These are phyloP conservation scores for Ogataea zsoltii DNA, from an alignment of 805 yeast genomes.

Conservation along the genomic window DNA sequence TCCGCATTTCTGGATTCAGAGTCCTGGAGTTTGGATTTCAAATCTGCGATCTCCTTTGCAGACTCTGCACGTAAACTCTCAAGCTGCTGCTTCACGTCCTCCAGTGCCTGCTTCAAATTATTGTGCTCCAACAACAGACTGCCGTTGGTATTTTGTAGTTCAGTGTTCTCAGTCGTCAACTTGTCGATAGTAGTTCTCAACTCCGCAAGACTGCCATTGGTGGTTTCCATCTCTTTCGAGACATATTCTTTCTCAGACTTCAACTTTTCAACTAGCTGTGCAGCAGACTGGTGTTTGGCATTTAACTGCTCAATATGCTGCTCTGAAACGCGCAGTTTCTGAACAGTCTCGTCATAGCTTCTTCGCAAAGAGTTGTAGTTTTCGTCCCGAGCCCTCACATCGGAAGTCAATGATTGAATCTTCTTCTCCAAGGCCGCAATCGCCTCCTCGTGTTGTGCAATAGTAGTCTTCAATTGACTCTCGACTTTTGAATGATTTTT, in stretches of 20 bases:
- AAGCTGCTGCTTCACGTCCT: slow-evolving; percentile 22
- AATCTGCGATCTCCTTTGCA: slow-evolving; percentile 20
- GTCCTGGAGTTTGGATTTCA: slow-evolving; percentile 31
- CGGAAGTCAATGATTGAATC: slow-evolving; percentile 16
- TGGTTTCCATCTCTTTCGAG: slow-evolving; percentile 11
- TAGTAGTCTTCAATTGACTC: slow-evolving; percentile 25
- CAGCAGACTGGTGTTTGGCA: slow-evolving; percentile 28
- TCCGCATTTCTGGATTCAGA: background rate
- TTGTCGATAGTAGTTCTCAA: slow-evolving; percentile 13
- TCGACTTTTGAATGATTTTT: slow-evolving; percentile 38
- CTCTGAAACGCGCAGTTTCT: slow-evolving; percentile 27
- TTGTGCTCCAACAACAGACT: slow-evolving; percentile 12
- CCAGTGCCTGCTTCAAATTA: slow-evolving; percentile 22
- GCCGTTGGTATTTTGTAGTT: slow-evolving; percentile 21
- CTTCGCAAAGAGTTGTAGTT: slow-evolving; percentile 29
- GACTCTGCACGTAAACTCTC: slow-evolving; percentile 24
- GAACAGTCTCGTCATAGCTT: slow-evolving; percentile 24
- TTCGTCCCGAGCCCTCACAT: slow-evolving; percentile 23
- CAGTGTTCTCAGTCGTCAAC: slow-evolving; percentile 19
- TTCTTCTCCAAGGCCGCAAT: slow-evolving; percentile 24
- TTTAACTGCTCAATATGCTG: slow-evolving; percentile 22
- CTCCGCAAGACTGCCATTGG: slow-evolving; percentile 7
- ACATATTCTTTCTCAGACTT: slow-evolving; percentile 27
- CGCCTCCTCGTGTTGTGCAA: slow-evolving; percentile 24
- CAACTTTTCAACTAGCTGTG: slow-evolving; percentile 27